phyloP scores from a whole-genome alignment of 1,139 yeast genomes.

The Blastobotrys aristatus region DNA sequence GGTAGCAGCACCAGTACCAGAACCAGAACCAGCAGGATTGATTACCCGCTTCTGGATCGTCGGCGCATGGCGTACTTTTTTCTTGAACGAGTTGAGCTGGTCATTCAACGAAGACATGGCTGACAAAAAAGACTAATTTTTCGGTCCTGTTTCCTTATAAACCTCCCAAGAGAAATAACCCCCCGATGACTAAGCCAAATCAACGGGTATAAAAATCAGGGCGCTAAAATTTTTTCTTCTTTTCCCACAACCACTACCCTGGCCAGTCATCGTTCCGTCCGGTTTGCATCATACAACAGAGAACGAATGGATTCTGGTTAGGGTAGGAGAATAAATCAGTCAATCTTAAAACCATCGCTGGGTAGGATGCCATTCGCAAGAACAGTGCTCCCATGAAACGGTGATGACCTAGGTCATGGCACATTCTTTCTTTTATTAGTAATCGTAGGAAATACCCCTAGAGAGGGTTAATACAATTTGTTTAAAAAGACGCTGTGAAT shows the following conservation, averaged over 20 bases:
- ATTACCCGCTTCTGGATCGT: constrained; percentile 39
- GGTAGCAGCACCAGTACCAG: constrained; percentile 22
- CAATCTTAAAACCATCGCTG: constrained; percentile 90
- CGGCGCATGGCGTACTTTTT: constrained; percentile 53
- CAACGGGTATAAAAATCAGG: too few relatives aligned
- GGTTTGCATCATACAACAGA: constrained; percentile 11
- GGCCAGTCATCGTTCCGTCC: constrained; percentile 10
- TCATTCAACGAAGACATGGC: constrained; percentile 37
- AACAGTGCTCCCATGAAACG: constrained; percentile 69
- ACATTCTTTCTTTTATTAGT: constrained; percentile 42
- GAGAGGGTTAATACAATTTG: too few relatives aligned
- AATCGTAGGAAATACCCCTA: too few relatives aligned
- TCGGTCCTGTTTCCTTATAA: too few relatives aligned
- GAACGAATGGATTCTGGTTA: constrained; percentile 8
- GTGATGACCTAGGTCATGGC: constrained; percentile 88
- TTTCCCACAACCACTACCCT: not conserved
- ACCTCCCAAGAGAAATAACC: too few relatives aligned
- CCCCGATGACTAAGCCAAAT: constrained; percentile 1
- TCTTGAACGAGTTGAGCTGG: constrained; percentile 55
- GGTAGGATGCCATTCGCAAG: constrained; percentile 66
- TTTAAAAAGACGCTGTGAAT: too few relatives aligned
- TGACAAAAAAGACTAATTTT: constrained; percentile 4
- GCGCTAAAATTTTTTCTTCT: not conserved
- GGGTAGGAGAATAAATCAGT: constrained; percentile 19
- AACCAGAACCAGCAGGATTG: constrained; percentile 17